A percentile compares a stretch with the other conserved stretches of the same genome.
Conservation (phyloP, 495 filamentous ascomycete species). For the Trichodelitschia bisporula region DNA sequence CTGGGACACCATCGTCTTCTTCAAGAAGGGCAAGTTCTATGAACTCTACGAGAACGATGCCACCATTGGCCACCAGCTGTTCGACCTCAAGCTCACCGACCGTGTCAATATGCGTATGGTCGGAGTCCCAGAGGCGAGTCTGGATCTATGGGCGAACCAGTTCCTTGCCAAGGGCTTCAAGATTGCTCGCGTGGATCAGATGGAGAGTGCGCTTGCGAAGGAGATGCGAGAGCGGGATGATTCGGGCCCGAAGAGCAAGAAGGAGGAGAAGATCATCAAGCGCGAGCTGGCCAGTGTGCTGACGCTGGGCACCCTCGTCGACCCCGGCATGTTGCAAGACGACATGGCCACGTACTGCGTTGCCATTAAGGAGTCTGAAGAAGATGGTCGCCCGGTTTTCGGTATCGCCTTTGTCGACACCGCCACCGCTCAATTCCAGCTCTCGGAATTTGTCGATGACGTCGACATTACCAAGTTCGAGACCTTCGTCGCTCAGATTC, state of each 20-base stretch:
- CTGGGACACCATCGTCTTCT: slow-evolving; percentile 95
- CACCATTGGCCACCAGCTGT: slow-evolving; percentile 87
- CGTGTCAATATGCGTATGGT: slow-evolving; percentile 99
- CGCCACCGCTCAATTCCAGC: slow-evolving; percentile 81
- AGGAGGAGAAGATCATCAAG: slow-evolving; percentile 74
- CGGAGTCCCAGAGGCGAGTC: slow-evolving; percentile 71
- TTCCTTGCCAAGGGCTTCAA: slow-evolving; percentile 90
- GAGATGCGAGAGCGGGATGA: slow-evolving; percentile 81
- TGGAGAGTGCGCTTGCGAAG: slow-evolving; percentile 83
- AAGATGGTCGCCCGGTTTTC: slow-evolving; percentile 58
- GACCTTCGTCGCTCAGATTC: slow-evolving; percentile 84
- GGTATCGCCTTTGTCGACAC: slow-evolving; percentile 90
- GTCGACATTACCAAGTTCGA: slow-evolving; percentile 92
- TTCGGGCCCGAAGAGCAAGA: slow-evolving; percentile 25
- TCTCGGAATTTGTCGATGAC: slow-evolving; percentile 82
- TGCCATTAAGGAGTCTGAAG: slow-evolving; percentile 53
- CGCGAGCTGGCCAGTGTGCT: slow-evolving; percentile 79
- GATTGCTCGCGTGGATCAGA: slow-evolving; percentile 88
- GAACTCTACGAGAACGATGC: slow-evolving; percentile 97
- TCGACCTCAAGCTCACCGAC: slow-evolving; percentile 94
- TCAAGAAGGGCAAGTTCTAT: slow-evolving; percentile 99
- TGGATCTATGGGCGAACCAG: slow-evolving; percentile 83
- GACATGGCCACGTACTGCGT: slow-evolving; percentile 96
- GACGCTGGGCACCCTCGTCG: slow-evolving; percentile 79
- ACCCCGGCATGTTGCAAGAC: slow-evolving; percentile 89